Evolutionary conservation across 805 yeast species (phyloP).

Genomic region (Gaillardinia entomophila): DNA sequence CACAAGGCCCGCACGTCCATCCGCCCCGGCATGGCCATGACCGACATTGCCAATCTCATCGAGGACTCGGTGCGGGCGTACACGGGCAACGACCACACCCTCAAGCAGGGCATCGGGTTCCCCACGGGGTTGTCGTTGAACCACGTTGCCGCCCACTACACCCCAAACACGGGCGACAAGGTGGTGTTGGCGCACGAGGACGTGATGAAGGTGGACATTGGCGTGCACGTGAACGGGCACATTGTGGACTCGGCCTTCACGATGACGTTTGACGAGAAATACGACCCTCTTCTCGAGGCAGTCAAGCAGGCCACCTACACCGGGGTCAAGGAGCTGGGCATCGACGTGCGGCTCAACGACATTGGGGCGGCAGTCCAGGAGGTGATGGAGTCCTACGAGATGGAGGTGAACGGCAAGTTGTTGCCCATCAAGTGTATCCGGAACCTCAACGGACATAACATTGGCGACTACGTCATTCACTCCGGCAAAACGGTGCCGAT

Average conservation of each 20-base stretch:
- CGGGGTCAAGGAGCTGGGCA: conserved; percentile 89
- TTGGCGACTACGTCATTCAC: conserved; percentile 78
- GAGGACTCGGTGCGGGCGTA: conserved; percentile 79
- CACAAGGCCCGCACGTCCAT: conserved; percentile 66
- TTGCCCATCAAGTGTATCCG: conserved; percentile 85
- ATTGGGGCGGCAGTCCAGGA: conserved; percentile 96
- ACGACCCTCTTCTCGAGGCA: conserved; percentile 74
- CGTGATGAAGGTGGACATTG: conserved; percentile 94
- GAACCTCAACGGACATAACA: conserved; percentile 92
- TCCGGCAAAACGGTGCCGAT: conserved; percentile 97
- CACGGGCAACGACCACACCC: conserved; percentile 59
- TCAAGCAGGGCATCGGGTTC: conserved; percentile 86
- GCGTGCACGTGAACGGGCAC: conserved; percentile 92
- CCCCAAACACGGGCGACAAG: conserved; percentile 94
- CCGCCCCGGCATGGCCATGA: conserved; percentile 89
- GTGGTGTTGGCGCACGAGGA: conserved; percentile 77
- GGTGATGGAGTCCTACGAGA: conserved; percentile 94
- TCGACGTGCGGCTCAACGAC: conserved; percentile 91
- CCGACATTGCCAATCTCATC: conserved; percentile 81
- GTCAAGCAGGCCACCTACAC: conserved; percentile 92
- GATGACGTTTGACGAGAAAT: conserved; percentile 76
- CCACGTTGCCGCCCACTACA: conserved; percentile 95
- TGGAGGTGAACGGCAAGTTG: conserved; percentile 81
- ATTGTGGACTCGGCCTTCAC: conserved; percentile 96
- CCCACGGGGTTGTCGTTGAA: conserved; percentile 96